Percentiles rank a stretch among this genome's conserved stretches.
phyloP scores from a whole-genome alignment of 441 rosid genomes.

The Mallotus japonicus region DNA sequence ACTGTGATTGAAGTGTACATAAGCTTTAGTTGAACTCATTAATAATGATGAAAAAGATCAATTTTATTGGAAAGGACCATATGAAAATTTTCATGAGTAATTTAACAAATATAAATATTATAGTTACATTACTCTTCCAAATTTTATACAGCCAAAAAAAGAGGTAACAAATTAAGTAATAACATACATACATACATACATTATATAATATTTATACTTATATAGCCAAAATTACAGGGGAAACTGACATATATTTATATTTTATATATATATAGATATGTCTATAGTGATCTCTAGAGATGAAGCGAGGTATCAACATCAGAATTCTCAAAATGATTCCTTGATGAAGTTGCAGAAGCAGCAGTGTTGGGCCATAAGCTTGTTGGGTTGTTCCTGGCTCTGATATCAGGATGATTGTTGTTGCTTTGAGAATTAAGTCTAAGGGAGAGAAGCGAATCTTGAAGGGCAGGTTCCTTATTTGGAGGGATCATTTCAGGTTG shows the following conservation, averaged over 20 bases:
- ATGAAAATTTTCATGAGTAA: background rate
- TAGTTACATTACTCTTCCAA: slow-evolving; percentile 25
- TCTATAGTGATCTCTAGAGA: slow-evolving; percentile 34
- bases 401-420: slow-evolving; percentile 23
- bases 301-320: slow-evolving; percentile 77
- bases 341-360: slow-evolving; percentile 24
- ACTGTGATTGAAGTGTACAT: background rate
- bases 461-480: slow-evolving; percentile 23
- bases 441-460: slow-evolving; percentile 44
- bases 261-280: background rate
- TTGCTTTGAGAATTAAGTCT: slow-evolving; percentile 33
- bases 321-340: slow-evolving; percentile 30
- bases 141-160: slow-evolving; percentile 30
- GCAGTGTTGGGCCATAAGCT: slow-evolving; percentile 32
- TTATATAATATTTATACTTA: background rate
- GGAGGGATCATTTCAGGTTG: slow-evolving; percentile 29
- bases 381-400: slow-evolving; percentile 23
- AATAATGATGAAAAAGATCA: background rate
- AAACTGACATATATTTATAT: background rate
- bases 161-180: slow-evolving; percentile 6
- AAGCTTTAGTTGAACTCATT: background rate
- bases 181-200: background rate
- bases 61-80: background rate
- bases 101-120: background rate
- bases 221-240: slow-evolving; percentile 14